Percentiles rank a stretch among this genome's conserved stretches.
These are phyloP conservation scores for Podila verticillata DNA, from an alignment of 192 early-diverging fungal species.

Conservation along the genomic window DNA sequence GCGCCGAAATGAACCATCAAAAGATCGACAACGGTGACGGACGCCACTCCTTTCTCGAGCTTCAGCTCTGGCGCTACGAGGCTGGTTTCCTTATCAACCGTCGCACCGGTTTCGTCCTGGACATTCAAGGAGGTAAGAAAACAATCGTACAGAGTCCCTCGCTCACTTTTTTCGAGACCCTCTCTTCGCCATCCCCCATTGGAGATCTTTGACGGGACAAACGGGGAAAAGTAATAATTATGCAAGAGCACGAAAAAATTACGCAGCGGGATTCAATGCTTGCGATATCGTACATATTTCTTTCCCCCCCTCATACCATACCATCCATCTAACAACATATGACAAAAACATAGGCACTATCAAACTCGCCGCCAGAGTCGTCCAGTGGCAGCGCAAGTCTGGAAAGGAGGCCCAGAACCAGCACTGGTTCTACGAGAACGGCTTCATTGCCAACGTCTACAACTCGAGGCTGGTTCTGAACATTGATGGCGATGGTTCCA, in stretches of 20 bases:
- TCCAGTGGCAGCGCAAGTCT: constrained; percentile 47
- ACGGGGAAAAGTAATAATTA: neutral
- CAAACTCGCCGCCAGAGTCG: constrained; percentile 33
- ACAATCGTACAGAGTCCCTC: too few species aligned
- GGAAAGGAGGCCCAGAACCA: constrained; percentile 48
- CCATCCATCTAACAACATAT: too few species aligned
- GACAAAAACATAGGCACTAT: constrained; percentile 22
- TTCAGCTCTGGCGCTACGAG: constrained; percentile 55
- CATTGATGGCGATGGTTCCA: constrained; percentile 48
- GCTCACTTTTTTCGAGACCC: neutral
- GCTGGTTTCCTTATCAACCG: constrained; percentile 53
- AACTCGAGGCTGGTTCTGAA: constrained; percentile 47
- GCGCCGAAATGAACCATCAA: constrained; percentile 52
- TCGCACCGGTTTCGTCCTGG: constrained; percentile 48
- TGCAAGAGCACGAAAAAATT: neutral
- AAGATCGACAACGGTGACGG: constrained; percentile 45
- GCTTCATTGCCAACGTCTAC: constrained; percentile 52
- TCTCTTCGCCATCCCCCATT: neutral
- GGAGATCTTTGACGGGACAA: too few species aligned
- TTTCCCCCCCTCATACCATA: neutral
- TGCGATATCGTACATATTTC: neutral
- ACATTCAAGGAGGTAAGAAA: constrained; percentile 45
- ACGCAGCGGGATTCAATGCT: neutral
- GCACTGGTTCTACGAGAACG: constrained; percentile 49
- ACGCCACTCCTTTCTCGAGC: constrained; percentile 46